Evolutionary conservation across 2,329 filamentous ascomycete genomes (phyloP), one percentile per base, ranked within the genome.

Genomic region (Ophiostoma sp.): DNA sequence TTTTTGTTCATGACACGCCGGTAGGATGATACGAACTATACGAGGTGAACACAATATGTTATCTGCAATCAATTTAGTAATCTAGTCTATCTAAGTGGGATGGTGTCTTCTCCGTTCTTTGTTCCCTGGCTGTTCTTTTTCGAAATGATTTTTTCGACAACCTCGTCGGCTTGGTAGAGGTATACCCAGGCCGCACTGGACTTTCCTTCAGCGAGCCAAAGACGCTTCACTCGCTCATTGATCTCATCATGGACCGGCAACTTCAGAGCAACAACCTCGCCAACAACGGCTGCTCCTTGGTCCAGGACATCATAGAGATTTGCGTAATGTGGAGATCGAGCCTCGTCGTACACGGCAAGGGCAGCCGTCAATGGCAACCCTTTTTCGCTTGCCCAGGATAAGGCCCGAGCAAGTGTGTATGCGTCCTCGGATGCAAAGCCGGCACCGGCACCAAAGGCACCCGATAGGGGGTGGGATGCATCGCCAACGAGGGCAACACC

Each of bases 401-500:
- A 55, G 4, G 69, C 65, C 0, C 67, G 69, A 0, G 69, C 69
- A 8, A 73, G 67, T 0, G 72, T 72, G 64, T 70, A 73, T 0
- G 70, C 69, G 42, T 73, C 72, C 45, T 73, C 72, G 4, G 72
- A 68, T 0, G 72, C 72, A 38, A 73, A 73, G 1, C 72, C 72
- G 1, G 72, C 72, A 3, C 72, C 72, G 0, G 72, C 71, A 0
- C 72, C 72, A 47, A 73, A 73, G 0, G 71, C 71, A 1, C 71
- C 72, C 8, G 70, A 72, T 9, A 83, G 81, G 1, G 81, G 79
- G 71, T 84, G 82, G 5, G 83, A 82, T 1, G 81, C 78, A 70
- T 84, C 82, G 5, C 82, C 82, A 18, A 84, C 79, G 1, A 83
- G 74, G 3, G 76, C 76, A 42, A 82, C 79, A 5, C 81, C 76